phyloP scores from a whole-genome alignment of 805 yeast species.

The Hanseniaspora occidentalis region DNA sequence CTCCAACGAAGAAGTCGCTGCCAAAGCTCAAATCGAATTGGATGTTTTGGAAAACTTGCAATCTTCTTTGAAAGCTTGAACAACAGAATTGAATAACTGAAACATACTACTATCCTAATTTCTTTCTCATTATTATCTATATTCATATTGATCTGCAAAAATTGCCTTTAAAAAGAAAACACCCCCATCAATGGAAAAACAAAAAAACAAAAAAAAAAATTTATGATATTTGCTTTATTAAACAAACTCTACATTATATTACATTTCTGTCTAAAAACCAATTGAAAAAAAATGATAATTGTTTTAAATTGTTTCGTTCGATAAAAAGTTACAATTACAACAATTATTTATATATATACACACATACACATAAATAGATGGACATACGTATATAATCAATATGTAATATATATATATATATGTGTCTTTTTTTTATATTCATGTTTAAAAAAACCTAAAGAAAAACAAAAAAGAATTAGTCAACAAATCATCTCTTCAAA shows the following conservation, averaged over 20 bases:
- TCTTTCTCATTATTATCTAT: background rate
- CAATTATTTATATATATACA: too few species aligned
- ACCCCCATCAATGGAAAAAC: background rate
- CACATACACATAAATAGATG: too few species aligned
- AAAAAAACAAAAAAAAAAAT: background rate
- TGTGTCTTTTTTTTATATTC: too few species aligned
- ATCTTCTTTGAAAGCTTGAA: constrained; percentile 24
- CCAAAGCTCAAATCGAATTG: constrained; percentile 89
- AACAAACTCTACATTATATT: too few species aligned
- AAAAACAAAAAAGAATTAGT: too few species aligned
- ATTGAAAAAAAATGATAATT: too few species aligned
- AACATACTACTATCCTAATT: background rate
- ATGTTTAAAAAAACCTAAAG: too few species aligned
- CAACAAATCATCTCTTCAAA: background rate
- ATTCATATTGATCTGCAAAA: background rate
- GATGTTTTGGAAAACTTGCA: constrained; percentile 93
- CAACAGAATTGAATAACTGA: background rate
- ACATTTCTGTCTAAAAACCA: too few species aligned
- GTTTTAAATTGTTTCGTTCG: too few species aligned
- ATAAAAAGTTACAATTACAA: too few species aligned
- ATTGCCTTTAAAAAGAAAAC: constrained; percentile 1
- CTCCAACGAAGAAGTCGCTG: constrained; percentile 77
- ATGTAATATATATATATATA: too few species aligned
- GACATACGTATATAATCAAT: too few species aligned
- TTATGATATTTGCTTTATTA: constrained; percentile 4